Base-by-base conservation (phyloP, 192 early-diverging fungal species). In the Coemansia erecta region DNA sequence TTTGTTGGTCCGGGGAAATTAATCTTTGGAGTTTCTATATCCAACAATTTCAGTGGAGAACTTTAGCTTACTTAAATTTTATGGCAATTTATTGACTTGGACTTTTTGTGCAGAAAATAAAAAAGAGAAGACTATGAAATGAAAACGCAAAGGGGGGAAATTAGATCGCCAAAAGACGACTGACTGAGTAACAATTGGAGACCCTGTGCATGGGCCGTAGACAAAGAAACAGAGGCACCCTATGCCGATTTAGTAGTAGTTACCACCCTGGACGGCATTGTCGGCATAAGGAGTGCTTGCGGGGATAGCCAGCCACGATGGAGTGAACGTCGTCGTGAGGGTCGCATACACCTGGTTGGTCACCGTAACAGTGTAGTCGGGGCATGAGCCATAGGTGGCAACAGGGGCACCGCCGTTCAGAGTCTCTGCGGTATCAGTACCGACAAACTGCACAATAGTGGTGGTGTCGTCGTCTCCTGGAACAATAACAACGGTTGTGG, bases 311-410 rank as follows among this genome's bases (percentile, higher is more conserved):
- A 75, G 66, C 72, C 62, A 65, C 55, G 66, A 68, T 4, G 72
- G 72, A 0, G 65, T 75, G 24, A 75, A 46, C 17, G 66, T 75
- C 18, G 72, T 75, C 7, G 66, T 68, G 12, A 70, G 63, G 0
- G 66, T 70, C 24, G 67, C 73, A 63, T 45, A 76, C 19, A 66
- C 59, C 43, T 69, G 66, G 63, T 62, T 70, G 3, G 67, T 70
- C 54, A 76, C 39, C n/a, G 73, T 76, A 42, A 76, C 45, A n/a
- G 73, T 76, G 39, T 66, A 63, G 51, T 76, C 73, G 4, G 67
- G 63, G 67, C 73, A 76, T 3, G 63, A 44, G 15, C 73, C 73
- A 41, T 66, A 39, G 1, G 73, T 76, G 21, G 73, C 73, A 41
- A 76, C 63, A 3, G 73, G 73, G 7, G 59, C 48, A 8, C 73